Conservation (phyloP, 2,329 filamentous ascomycete species). For the Cryphonectria naterciae region DNA sequence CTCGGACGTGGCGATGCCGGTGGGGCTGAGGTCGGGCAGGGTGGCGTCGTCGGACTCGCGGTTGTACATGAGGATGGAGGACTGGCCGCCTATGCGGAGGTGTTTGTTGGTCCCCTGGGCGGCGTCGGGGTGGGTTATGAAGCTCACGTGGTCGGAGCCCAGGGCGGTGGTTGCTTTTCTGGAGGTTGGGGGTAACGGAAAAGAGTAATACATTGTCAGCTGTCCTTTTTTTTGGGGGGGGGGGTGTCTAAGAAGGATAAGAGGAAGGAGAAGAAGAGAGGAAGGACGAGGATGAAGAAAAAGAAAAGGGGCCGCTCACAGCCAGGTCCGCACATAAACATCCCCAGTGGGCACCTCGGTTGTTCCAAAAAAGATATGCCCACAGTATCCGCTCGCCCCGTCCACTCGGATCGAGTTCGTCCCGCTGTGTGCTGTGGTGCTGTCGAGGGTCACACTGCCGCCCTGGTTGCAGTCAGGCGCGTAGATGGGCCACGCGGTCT, state of each 20-base stretch:
- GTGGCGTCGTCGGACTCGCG: constrained; percentile 66
- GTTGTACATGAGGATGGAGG: constrained; percentile 67
- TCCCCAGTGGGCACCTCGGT: constrained; percentile 59
- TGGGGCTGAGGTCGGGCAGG: constrained; percentile 62
- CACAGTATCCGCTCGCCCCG: constrained; percentile 58
- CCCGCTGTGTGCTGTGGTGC: constrained; percentile 58
- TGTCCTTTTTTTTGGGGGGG: neutral
- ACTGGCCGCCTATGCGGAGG: constrained; percentile 64
- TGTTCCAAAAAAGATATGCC: constrained; percentile 65
- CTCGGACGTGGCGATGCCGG: constrained; percentile 59
- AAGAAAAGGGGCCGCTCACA: constrained; percentile 49
- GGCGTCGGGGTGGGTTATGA: constrained; percentile 67
- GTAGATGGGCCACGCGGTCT: constrained; percentile 61
- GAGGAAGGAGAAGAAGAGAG: neutral
- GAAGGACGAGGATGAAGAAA: constrained; percentile 4
- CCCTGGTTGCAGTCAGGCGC: constrained; percentile 64
- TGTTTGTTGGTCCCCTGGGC: constrained; percentile 60
- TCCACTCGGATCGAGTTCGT: constrained; percentile 58
- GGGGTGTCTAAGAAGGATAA: too few species aligned
- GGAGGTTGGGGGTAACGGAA: constrained; percentile 1
- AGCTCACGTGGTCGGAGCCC: constrained; percentile 63
- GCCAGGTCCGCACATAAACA: constrained; percentile 58
- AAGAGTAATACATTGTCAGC: neutral
- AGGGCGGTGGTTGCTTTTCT: constrained; percentile 61
- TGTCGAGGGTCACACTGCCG: constrained; percentile 60